Evolutionary conservation across 1,139 yeast species (phyloP), one percentile per base, ranked within the genome.

Genomic region (Candida buenavistaensis): DNA sequence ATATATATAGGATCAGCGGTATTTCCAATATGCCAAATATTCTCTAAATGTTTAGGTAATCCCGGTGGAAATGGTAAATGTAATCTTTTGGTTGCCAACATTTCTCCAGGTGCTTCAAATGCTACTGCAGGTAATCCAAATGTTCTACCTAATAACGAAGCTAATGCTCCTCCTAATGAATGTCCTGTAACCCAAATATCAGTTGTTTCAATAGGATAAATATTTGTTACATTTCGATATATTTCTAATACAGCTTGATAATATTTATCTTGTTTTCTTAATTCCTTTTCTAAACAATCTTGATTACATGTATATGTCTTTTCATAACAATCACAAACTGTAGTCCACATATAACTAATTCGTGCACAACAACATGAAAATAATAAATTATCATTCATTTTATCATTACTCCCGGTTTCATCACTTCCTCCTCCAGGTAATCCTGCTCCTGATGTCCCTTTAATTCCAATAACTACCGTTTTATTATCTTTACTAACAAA

Each of bases 301-400:
- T 88, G 94, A 56, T 88, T 83, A 59, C 99, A 92, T 0, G 95
- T 87, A 56, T 87, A 88, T 0, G 96, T 78, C 39, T 78, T 80
- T 43, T 81, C 79, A 54, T 83, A 90, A 55, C 99, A 92, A 58
- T 89, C 97, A 60, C 99, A 92, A 1, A 90, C 97, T 0, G 97
- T 86, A 6, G 82, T 80, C 98, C 98, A 94, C 60, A 88, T 63
- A 49, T 89, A 90, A 37, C 94, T 79, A 6, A 92, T 82, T 25
- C 97, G 72, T 1, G 97, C 98, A 64, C 99, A 92, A 58, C 99
- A 92, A 57, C 99, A 92, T 12, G 95, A 86, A 55, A 92, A 92
- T 29, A 92, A 61, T 37, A 92, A 57, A 54, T 92, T 92, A 55
- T 94, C 98, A 55, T 92, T 92, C 23, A 73, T 61, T 58, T 88